These are phyloP conservation scores for Brassica hybrid DNA, from an alignment of 441 rosid species.

Conservation along the genomic window DNA sequence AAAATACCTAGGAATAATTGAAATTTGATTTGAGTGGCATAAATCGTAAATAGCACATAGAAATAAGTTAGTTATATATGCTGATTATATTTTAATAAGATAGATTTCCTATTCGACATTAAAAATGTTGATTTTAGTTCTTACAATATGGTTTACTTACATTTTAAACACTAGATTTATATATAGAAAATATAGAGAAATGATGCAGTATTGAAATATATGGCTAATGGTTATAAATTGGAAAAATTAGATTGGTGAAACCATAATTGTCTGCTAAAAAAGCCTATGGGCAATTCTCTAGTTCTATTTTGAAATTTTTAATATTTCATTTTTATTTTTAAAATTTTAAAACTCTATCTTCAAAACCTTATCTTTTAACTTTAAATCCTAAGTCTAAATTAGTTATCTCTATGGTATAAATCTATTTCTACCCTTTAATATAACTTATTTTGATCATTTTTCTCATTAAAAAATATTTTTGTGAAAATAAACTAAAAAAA, in stretches of 20 bases:
- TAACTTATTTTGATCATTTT: no score
- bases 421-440: no score
- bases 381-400: no score
- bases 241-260: not conserved
- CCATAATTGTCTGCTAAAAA: not conserved
- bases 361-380: no score
- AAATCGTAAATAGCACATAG: not conserved
- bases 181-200: not conserved
- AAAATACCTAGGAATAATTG: not conserved
- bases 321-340: no score
- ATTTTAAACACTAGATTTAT: no score
- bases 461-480: no score
- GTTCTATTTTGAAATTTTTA: no score
- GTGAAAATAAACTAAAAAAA: no score
- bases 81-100: not conserved
- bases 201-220: not conserved
- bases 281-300: no score
- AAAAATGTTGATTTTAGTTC: not conserved
- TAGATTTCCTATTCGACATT: not conserved
- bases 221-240: not conserved
- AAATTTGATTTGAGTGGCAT: not conserved
- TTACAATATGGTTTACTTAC: not conserved
- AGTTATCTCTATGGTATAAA: no score
- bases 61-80: not conserved
- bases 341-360: no score